A percentile compares a stretch with the other conserved stretches of the same genome.
Evolutionary conservation across 768 basidiomycete species (phyloP).

Genomic region (Tylopilus sp.): DNA sequence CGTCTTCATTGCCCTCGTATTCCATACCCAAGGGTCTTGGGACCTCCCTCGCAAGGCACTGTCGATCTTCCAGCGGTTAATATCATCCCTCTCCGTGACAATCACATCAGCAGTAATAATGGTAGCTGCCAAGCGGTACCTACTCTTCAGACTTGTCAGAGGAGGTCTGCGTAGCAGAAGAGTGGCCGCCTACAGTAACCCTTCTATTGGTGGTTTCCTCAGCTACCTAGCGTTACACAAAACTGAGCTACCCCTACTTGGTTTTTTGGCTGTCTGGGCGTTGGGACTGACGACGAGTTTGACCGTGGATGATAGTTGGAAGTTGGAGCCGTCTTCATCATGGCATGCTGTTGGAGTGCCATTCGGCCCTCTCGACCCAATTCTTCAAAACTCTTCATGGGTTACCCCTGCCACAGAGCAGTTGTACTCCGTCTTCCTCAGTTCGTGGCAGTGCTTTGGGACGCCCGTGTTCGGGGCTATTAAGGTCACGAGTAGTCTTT

Average conservation of each 20-base stretch:
- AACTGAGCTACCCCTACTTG: conserved; percentile 7
- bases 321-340: neutral
- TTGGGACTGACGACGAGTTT: conserved; percentile 13
- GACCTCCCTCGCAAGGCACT: neutral
- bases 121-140: conserved; percentile 15
- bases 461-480: conserved; percentile 2
- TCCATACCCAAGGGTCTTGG: neutral
- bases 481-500: neutral
- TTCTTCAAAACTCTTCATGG: neutral
- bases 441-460: conserved; percentile 5
- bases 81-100: conserved; percentile 9
- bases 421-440: neutral
- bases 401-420: neutral
- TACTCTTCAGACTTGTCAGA: conserved; percentile 9
- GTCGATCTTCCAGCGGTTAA: conserved; percentile 6
- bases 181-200: conserved; percentile 11
- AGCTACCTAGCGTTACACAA: conserved; percentile 1
- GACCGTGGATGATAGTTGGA: conserved; percentile 7
- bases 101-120: conserved; percentile 17
- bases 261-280: conserved; percentile 10
- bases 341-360: neutral
- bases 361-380: conserved; percentile 3
- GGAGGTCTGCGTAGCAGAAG: conserved; percentile 11
- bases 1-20: conserved; percentile 3
- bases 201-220: conserved; percentile 11